Base-by-base conservation (phyloP, 257 asterid species). In the Fraxinus quadrangulata region DNA sequence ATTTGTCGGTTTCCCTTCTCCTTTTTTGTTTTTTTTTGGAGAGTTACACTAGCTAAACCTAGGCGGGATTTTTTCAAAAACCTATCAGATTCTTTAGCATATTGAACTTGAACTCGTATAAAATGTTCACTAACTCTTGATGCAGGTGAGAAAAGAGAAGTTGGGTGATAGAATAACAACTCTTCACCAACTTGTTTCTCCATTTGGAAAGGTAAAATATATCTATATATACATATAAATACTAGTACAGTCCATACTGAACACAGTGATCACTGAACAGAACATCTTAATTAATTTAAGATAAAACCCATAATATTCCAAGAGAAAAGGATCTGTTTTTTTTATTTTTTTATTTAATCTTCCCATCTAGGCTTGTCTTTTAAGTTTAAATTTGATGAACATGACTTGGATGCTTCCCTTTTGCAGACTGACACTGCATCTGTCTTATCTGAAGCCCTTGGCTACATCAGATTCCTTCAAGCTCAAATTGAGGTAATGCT, bases 391-490 rank as follows among this genome's bases (percentile, higher is more conserved):
- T 31, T 79, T 75, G 69, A 77, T 70, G 77, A 85, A 84, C 83
- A 85, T 75, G 75, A 83, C 81, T 81, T 81, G 84, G 79, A 63
- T 87, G 82, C 86, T 81, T 80, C 86, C 81, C 93, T 89, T 94
- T 91, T 94, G 90, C 99, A 94, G 99, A 94, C 97, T 89, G 99
- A 94, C 89, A 94, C 99, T 76, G 99, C 99, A 83, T 94, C 99
- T 78, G 99, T 94, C 79, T 87, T 94, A 91, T 94, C 97, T 89
- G 99, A 94, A 82, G 92, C 96, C 83, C 91, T 92, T 85, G 97
- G 94, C 71, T 91, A 87, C 89, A 91, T 94, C 85, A 90, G 96
- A 92, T 90, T 92, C 97, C 97, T 92, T 77, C 97, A 92, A 68
- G 86, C 83, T 66, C 99, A 91, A 81, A 92, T 94, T 86, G 92